phyloP scores from a whole-genome alignment of 345 rosid genomes.

The Tarenaya hassleriana region DNA sequence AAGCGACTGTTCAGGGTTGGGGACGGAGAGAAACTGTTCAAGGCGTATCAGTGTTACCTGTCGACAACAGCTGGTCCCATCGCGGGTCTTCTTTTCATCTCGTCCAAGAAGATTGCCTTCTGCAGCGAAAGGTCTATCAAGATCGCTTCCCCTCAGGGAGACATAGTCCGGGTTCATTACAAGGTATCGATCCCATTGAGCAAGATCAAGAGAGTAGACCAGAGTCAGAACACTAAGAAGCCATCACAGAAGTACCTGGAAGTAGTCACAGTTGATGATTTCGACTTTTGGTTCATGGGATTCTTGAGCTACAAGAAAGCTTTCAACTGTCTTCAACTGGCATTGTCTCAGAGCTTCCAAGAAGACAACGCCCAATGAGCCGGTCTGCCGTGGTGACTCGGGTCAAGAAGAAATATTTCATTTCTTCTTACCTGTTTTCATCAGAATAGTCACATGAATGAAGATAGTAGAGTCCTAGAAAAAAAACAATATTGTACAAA shows the following conservation, averaged over 20 bases:
- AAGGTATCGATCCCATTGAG: slow-evolving; percentile 55
- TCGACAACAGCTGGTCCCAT: slow-evolving; percentile 58
- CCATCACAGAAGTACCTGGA: slow-evolving; percentile 71
- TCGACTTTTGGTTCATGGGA: slow-evolving; percentile 94
- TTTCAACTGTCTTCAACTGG: slow-evolving; percentile 46
- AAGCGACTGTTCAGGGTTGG: slow-evolving; percentile 34
- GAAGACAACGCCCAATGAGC: slow-evolving; percentile 22
- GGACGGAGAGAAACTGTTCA: slow-evolving; percentile 44
- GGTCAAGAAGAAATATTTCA: slow-evolving; percentile 16
- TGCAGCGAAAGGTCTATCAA: slow-evolving; percentile 42
- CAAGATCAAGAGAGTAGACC: slow-evolving; percentile 49
- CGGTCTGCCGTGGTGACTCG: slow-evolving; percentile 1
- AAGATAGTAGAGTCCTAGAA: slow-evolving; percentile 7
- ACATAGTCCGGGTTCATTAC: slow-evolving; percentile 34
- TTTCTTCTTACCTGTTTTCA: slow-evolving; percentile 14
- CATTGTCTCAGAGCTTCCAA: slow-evolving; percentile 28
- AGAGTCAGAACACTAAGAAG: slow-evolving; percentile 46
- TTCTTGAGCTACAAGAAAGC: slow-evolving; percentile 69
- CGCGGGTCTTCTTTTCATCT: slow-evolving; percentile 49
- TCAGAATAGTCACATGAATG: slow-evolving; percentile 22
- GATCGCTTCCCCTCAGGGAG: slow-evolving; percentile 40
- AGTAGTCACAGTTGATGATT: slow-evolving; percentile 53
- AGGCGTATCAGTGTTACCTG: slow-evolving; percentile 49
- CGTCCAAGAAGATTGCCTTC: slow-evolving; percentile 35
- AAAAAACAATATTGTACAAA: slow-evolving; percentile 23